Percentiles rank a stretch among this genome's conserved stretches.
phyloP scores from a whole-genome alignment of 352 stramenopile species.

The Aphanomyces astaci region DNA sequence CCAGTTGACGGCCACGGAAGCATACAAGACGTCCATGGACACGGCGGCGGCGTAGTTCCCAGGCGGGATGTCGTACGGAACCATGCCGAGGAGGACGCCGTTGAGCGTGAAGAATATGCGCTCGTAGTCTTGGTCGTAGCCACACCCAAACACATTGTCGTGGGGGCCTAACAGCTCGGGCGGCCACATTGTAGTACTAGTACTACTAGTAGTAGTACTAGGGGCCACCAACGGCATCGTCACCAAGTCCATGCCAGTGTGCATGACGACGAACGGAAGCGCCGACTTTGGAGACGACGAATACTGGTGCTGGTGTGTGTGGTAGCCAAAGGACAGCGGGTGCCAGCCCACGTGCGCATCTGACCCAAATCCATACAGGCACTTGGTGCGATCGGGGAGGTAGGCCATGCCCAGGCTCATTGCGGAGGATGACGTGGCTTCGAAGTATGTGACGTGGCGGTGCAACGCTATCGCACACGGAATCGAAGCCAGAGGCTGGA shows the following conservation, averaged over 20 bases:
- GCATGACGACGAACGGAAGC: constrained; percentile 33
- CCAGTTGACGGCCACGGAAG: constrained; percentile 34
- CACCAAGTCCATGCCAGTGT: neutral
- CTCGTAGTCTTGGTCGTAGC: constrained; percentile 18
- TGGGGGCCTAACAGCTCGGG: neutral
- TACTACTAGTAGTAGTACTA: constrained; percentile 22
- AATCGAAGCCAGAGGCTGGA: constrained; percentile 21
- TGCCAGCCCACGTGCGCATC: constrained; percentile 35
- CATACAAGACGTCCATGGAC: constrained; percentile 33
- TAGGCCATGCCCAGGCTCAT: constrained; percentile 32
- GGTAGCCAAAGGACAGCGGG: constrained; percentile 35
- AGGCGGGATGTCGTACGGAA: constrained; percentile 15
- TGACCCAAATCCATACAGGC: constrained; percentile 31
- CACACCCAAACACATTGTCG: constrained; percentile 28
- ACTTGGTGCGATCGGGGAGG: constrained; percentile 12
- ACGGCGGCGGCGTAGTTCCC: constrained; percentile 28
- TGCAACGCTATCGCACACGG: neutral
- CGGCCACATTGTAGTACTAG: constrained; percentile 22
- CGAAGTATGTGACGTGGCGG: constrained; percentile 33
- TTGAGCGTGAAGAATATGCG: constrained; percentile 37
- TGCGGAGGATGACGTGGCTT: constrained; percentile 26
- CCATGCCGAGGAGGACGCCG: constrained; percentile 27
- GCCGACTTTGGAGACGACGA: too few species aligned
- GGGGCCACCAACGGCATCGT: constrained; percentile 11
- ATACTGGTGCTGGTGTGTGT: constrained; percentile 31